phyloP scores from a whole-genome alignment of 768 basidiomycete species.

The Melanogaster broomeanus region DNA sequence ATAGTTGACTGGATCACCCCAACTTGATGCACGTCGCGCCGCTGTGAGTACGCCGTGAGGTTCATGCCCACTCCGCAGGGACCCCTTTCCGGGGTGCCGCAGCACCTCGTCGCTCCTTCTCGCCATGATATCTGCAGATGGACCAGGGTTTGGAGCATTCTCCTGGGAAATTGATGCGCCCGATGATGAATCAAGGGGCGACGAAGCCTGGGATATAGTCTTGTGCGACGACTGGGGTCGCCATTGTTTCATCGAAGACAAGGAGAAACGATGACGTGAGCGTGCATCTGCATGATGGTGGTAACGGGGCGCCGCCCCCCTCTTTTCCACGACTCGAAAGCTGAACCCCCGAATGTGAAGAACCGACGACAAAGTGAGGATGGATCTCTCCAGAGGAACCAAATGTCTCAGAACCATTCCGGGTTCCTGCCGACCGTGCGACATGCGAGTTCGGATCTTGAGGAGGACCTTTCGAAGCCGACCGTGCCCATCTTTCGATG shows the following conservation, averaged over 20 bases:
- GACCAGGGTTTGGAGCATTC: constrained; percentile 14
- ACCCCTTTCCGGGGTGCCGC: constrained; percentile 31
- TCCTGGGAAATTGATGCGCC: constrained; percentile 30
- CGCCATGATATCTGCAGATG: constrained; percentile 22
- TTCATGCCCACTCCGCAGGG: constrained; percentile 24
- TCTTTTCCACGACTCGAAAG: constrained; percentile 28
- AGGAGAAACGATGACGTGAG: constrained; percentile 31
- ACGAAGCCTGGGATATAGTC: constrained; percentile 28
- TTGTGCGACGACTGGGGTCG: constrained; percentile 20
- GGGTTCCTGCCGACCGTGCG: constrained; percentile 6
- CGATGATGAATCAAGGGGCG: constrained; percentile 34
- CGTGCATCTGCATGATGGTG: constrained; percentile 18
- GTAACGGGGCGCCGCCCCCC: constrained; percentile 17
- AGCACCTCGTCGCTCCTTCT: constrained; percentile 50
- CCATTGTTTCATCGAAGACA: constrained; percentile 29
- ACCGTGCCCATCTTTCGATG: constrained; percentile 36
- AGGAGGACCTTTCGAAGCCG: constrained; percentile 21
- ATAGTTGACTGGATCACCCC: constrained; percentile 52
- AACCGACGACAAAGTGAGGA: constrained; percentile 5
- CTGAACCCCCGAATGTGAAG: constrained; percentile 23
- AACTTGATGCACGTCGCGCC: constrained; percentile 64
- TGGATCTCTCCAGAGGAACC: constrained; percentile 17
- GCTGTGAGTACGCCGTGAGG: constrained; percentile 36
- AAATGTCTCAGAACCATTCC: constrained; percentile 36
- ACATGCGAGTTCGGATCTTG: constrained; percentile 17